phyloP scores from a whole-genome alignment of 176 grass and related monocot genomes.

The Carex pumila region DNA sequence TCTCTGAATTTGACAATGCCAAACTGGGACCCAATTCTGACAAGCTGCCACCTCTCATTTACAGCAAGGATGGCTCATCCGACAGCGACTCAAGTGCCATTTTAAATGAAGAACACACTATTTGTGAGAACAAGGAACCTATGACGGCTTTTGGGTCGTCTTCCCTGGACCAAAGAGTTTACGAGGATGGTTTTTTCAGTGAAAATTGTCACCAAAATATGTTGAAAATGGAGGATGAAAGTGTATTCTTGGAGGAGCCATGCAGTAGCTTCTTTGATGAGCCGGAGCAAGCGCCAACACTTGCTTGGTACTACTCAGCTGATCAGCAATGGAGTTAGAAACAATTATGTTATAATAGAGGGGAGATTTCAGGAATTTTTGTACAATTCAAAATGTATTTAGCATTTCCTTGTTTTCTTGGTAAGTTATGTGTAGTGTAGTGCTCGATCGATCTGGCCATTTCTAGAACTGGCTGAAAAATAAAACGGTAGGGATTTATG shows the following conservation, averaged over 20 bases:
- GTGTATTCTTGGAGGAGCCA: slow-evolving; percentile 30
- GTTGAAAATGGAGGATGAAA: slow-evolving; percentile 53
- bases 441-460: not conserved
- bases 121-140: not conserved
- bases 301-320: slow-evolving; percentile 55
- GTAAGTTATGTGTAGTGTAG: not conserved
- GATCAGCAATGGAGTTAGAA: slow-evolving; percentile 45
- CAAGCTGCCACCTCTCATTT: slow-evolving; percentile 19
- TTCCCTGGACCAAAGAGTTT: not conserved
- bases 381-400: slow-evolving; percentile 52
- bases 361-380: slow-evolving; percentile 34
- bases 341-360: not conserved
- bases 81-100: slow-evolving; percentile 70
- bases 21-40: not conserved
- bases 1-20: slow-evolving; percentile 24
- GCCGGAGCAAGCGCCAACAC: slow-evolving; percentile 36
- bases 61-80: slow-evolving; percentile 42
- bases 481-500: slow-evolving; percentile 1
- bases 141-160: not conserved
- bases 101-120: slow-evolving; percentile 38
- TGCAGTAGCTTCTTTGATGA: slow-evolving; percentile 74
- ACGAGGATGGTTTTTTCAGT: not conserved
- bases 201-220: slow-evolving; percentile 32
- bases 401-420: slow-evolving; percentile 31
- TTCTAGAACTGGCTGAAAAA: not conserved